Conservation (phyloP, 352 stramenopile genomes). For the Globisporangium carolinianum region DNA sequence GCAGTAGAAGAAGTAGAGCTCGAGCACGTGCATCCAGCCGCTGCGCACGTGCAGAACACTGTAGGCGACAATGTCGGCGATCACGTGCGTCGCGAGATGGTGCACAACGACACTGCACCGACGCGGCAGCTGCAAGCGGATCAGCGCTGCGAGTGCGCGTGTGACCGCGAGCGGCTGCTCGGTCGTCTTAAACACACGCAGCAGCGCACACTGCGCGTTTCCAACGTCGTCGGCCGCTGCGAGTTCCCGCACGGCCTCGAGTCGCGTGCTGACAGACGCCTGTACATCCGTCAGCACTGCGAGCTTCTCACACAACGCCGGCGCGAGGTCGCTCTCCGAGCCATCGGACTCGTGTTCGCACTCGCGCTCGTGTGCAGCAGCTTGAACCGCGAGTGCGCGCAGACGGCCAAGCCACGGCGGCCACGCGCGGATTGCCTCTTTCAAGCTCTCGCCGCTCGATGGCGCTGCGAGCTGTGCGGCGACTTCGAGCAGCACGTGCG, state of each 20-base stretch:
- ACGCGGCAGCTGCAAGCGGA: slow-evolving; percentile 42
- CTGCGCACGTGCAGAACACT: slow-evolving; percentile 65
- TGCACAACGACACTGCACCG: slow-evolving; percentile 32
- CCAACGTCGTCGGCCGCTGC: slow-evolving; percentile 24
- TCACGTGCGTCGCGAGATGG: slow-evolving; percentile 49
- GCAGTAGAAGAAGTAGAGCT: slow-evolving; percentile 67
- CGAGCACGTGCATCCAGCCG: slow-evolving; percentile 76
- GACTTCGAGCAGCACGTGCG: slow-evolving; percentile 48
- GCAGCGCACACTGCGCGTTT: slow-evolving; percentile 41
- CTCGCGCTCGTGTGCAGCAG: slow-evolving; percentile 5
- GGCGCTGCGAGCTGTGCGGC: slow-evolving; percentile 33
- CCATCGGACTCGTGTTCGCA: background rate
- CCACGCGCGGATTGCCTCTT: slow-evolving; percentile 72
- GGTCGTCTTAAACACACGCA: slow-evolving; percentile 48
- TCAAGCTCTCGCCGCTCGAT: slow-evolving; percentile 37
- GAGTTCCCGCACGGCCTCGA: slow-evolving; percentile 59
- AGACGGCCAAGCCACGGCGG: slow-evolving; percentile 56
- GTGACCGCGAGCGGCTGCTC: slow-evolving; percentile 27
- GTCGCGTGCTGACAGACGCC: slow-evolving; percentile 26
- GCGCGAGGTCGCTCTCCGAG: slow-evolving; percentile 2
- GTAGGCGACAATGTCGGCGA: slow-evolving; percentile 65
- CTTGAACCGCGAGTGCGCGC: slow-evolving; percentile 22
- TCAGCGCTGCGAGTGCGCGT: slow-evolving; percentile 44
- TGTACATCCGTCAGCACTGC: slow-evolving; percentile 44
- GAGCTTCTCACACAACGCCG: slow-evolving; percentile 45